Base-by-base conservation (phyloP, 345 rosid genomes). In the Linum usitatissimum region DNA sequence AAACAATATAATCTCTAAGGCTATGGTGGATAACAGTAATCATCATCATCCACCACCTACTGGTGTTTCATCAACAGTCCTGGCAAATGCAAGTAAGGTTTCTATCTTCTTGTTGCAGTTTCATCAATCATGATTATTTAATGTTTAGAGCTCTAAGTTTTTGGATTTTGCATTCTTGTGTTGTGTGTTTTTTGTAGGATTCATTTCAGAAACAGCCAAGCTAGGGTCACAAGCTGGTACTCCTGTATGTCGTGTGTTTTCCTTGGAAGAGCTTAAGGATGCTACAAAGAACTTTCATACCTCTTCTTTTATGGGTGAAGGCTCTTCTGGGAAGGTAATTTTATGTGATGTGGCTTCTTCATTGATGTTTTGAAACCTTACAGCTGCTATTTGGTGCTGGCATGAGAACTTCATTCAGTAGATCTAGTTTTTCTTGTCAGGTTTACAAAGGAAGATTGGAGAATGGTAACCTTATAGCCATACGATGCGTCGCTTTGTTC, bases 81-180 rank as follows among this genome's bases (percentile, higher is more conserved):
- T 90, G 66, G 88, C 94, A 66, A 90, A 82, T 75, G 94, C 97
- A 64, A 82, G 99, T 93, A 83, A 90, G 99, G 79, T 66, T 39
- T 53, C 53, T 18, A 61, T 55, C 36, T 34, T 45, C 14, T 45
- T 45, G 14, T 45, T 10, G 13, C 17, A 15, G 51, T 3, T 10
- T 12, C 51, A 6, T 45, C 4, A 45, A 45, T 45, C 17, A 3
- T 45, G 51, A 15, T 34, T 5, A 7, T 34, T 0, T 34, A 4
- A 34, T 34, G 7, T 39, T 36, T 6, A 7, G 18, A 31, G 21
- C 28, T 17, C 13, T 65, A 48, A 49, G 9, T 28, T 62, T 63
- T 55, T 34, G 53, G 45, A 30, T 6, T 40, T 18, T 9, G 31
- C 42, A 66, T 62, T 6, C 15, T 14, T 51, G 62, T 60, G 17